Base-by-base conservation (phyloP, 2,329 filamentous ascomycete genomes). In the Mycocentrospora acerina region DNA sequence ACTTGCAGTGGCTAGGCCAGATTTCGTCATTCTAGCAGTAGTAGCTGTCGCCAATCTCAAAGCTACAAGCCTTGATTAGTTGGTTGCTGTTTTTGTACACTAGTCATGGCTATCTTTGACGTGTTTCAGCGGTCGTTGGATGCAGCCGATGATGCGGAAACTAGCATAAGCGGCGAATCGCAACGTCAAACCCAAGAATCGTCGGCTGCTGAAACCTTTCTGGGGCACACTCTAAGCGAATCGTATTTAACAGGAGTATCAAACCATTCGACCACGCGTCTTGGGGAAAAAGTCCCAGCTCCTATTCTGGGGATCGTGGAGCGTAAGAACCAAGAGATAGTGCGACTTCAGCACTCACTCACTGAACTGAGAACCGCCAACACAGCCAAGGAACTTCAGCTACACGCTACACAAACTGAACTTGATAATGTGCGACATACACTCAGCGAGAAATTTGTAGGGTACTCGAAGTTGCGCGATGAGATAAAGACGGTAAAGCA, bases 71-170 rank as follows among this genome's bases (percentile, higher is more conserved):
- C 9, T 22, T 31, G 53, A 62, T 42, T 39, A 58, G 35, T 28
- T 62, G 18, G 48, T 57, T 15, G 44, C 51, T 27, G 46, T n/a
- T n/a, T n/a, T n/a, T n/a, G n/a, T n/a, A n/a, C 53, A 25, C 48
- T 62, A 43, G 57, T 63, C 48, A 62, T 64, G 58, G 54, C 55
- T 29, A 55, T 50, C 40, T 62, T 63, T 37, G 59, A 64, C 43
- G 51, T 53, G 43, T 57, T 59, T 44, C 56, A 58, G 44, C 44
- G 44, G 26, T 41, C 40, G 13, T 13, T 51, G 29, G 37, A 42
- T 37, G 37, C 29, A 31, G 46, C 45, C 52, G 43, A 58, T 22
- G 19, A 22, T 22, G 37, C 29, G 32, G 46, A 47, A 51, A 42
- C 49, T 50, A 50, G 32, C 8, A 19, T 7, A 10, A 29, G 15